Conservation (phyloP, 139 green algal genomes). For the Chlamydomonas sp. region DNA sequence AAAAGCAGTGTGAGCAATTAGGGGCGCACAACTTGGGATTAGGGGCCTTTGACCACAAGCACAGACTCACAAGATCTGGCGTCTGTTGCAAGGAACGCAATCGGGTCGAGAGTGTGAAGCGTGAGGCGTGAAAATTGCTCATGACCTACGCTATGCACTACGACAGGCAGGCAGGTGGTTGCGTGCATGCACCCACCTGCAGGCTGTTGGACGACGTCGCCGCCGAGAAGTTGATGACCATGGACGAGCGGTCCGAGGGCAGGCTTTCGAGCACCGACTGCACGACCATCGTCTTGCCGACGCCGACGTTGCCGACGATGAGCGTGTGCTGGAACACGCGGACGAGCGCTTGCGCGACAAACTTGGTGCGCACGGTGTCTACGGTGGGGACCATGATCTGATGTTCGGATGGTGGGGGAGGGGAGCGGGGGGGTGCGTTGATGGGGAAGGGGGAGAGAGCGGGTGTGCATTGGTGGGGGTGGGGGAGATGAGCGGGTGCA, state of each 20-base stretch:
- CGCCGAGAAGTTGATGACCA: conserved; percentile 72
- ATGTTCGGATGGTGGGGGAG: too few relatives aligned
- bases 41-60: too few relatives aligned
- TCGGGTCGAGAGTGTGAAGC: too few relatives aligned
- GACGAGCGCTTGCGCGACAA: conserved; percentile 43
- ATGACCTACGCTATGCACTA: too few relatives aligned
- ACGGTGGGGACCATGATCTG: conserved; percentile 65
- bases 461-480: conserved; percentile 21
- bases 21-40: too few relatives aligned
- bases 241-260: conserved; percentile 39
- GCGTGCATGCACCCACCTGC: conserved; percentile 42
- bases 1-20: too few relatives aligned
- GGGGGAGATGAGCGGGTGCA: neutral
- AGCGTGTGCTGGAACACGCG: conserved; percentile 48
- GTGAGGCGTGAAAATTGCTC: too few relatives aligned
- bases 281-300: conserved; percentile 75
- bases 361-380: conserved; percentile 62
- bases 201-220: conserved; percentile 57
- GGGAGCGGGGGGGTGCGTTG: neutral
- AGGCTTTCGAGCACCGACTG: conserved; percentile 47
- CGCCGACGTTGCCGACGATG: conserved; percentile 65
- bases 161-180: too few relatives aligned
- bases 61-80: too few relatives aligned
- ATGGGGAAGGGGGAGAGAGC: neutral
- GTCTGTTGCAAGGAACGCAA: too few relatives aligned